A percentile compares a stretch with the other conserved stretches of the same genome.
Conservation (phyloP, 2,329 filamentous ascomycete species). For the Trichophyton mentagrophytes region DNA sequence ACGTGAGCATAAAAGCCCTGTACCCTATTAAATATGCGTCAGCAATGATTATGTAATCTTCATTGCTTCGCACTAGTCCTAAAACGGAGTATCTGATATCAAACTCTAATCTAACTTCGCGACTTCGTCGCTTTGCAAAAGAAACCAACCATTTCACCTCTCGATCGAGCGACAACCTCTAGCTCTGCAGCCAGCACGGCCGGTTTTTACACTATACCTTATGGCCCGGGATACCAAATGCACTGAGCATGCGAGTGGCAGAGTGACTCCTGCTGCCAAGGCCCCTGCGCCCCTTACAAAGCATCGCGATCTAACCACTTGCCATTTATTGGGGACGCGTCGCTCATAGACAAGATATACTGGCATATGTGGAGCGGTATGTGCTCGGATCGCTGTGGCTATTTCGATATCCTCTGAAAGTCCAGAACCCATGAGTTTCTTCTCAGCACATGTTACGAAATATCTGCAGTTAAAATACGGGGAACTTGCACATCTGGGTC, state of each 20-base stretch:
- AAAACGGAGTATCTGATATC: background rate
- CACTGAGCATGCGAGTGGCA: background rate
- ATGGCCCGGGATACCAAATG: background rate
- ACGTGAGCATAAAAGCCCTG: background rate
- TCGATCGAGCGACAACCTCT: background rate
- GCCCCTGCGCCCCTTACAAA: background rate
- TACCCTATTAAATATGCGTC: background rate
- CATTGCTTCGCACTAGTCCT: background rate
- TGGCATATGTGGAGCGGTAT: background rate
- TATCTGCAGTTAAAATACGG: background rate
- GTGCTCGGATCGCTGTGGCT: slow-evolving; percentile 2
- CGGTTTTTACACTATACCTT: background rate
- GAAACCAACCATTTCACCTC: too few species aligned
- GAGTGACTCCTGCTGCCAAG: background rate
- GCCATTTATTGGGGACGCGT: background rate
- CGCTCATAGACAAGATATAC: background rate
- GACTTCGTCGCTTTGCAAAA: background rate
- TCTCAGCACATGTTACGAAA: background rate
- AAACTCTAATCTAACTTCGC: slow-evolving; percentile 3
- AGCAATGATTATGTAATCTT: background rate
- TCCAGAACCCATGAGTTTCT: background rate
- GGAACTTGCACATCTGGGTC: background rate
- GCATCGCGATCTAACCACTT: background rate
- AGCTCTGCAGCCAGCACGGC: background rate
- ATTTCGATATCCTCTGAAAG: background rate